Conservation (phyloP, 2,329 filamentous ascomycete species). For the Curvularia sp. region DNA sequence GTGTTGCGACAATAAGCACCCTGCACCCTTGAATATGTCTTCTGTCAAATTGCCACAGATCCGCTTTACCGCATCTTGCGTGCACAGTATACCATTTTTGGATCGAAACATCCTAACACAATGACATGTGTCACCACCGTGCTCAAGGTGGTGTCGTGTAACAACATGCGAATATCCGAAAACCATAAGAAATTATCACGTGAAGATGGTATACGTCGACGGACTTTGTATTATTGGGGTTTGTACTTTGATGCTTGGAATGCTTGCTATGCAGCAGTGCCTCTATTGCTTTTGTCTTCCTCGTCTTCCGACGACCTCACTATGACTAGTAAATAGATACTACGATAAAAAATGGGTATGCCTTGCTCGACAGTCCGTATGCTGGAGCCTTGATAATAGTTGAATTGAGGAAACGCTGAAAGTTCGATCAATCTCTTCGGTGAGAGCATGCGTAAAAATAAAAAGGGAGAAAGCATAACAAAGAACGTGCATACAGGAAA, state of each 20-base stretch:
- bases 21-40: neutral
- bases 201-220: neutral
- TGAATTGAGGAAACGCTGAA: slow-evolving; percentile 18
- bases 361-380: slow-evolving; percentile 16
- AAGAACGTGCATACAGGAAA: slow-evolving; percentile 8
- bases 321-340: slow-evolving; percentile 5
- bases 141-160: neutral
- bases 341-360: slow-evolving; percentile 2
- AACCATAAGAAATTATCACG: neutral
- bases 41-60: neutral
- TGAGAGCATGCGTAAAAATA: slow-evolving; percentile 21
- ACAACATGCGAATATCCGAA: neutral
- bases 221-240: neutral
- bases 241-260: neutral
- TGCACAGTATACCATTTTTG: neutral
- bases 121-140: neutral
- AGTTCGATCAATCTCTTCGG: slow-evolving; percentile 28
- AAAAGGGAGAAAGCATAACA: slow-evolving; percentile 5
- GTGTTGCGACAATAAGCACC: neutral
- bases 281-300: slow-evolving; percentile 1
- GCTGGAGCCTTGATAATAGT: slow-evolving; percentile 15
- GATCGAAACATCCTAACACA: slow-evolving; percentile 1
- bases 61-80: neutral
- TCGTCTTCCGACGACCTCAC: neutral
- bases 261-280: neutral